Conservation (phyloP, 495 filamentous ascomycete genomes). For the Aspergillus steynii region DNA sequence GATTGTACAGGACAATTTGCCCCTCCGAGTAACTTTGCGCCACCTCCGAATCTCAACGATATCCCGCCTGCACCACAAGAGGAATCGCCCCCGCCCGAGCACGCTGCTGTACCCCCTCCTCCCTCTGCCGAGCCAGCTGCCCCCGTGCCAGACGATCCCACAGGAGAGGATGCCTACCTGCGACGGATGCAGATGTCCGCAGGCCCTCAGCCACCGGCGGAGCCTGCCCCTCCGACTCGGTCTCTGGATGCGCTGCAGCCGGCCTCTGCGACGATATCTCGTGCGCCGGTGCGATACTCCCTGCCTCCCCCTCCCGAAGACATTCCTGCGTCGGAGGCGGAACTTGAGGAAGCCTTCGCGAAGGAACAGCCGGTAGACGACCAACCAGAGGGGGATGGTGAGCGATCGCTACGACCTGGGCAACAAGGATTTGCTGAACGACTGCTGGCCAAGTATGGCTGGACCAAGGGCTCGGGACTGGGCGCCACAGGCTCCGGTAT, state of each 20-base stretch:
- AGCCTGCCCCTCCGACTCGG: constrained; percentile 30
- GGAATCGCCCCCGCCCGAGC: constrained; percentile 13
- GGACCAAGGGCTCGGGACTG: constrained; percentile 83
- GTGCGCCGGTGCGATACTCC: constrained; percentile 82
- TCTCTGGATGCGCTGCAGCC: constrained; percentile 42
- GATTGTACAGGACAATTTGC: constrained; percentile 62
- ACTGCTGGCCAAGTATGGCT: constrained; percentile 89
- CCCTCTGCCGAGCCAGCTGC: constrained; percentile 44
- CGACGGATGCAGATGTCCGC: constrained; percentile 55
- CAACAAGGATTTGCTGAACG: constrained; percentile 83
- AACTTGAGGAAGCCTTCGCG: constrained; percentile 52
- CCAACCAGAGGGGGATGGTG: constrained; percentile 47
- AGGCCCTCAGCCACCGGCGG: constrained; percentile 27
- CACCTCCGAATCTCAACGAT: constrained; percentile 58
- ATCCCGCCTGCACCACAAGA: constrained; percentile 34
- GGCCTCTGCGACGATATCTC: constrained; percentile 66
- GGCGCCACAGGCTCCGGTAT: constrained; percentile 81
- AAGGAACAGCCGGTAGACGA: constrained; percentile 53
- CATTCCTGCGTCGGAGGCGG: constrained; percentile 55
- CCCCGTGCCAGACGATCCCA: constrained; percentile 51
- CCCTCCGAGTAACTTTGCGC: constrained; percentile 72
- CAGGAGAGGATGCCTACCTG: constrained; percentile 68
- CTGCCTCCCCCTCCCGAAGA: constrained; percentile 60
- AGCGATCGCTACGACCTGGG: constrained; percentile 69
- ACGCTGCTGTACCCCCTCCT: constrained; percentile 21